Base-by-base conservation (phyloP, 495 filamentous ascomycete species). In the Penicillium roqueforti region DNA sequence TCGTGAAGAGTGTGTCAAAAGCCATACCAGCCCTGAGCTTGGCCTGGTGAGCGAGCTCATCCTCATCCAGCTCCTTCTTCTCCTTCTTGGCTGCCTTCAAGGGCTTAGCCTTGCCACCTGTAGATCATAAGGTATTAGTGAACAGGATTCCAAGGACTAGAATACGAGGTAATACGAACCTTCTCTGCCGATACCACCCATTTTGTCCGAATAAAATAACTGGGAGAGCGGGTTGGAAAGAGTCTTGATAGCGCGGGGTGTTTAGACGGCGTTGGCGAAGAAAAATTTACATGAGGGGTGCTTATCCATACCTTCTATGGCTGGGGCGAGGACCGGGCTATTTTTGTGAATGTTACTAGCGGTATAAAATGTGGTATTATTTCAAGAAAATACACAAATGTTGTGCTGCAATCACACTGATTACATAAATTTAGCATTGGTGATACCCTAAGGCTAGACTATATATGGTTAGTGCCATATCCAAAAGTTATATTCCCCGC, bases 41-140 rank as follows among this genome's bases (percentile, higher is more conserved):
- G 71, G 87, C 85, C 60, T 75, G 79, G 76, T 80, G 87, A 5
- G 87, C 87, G 64, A 84, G 71, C 23, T 91, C 87, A 19, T 92
- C 88, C 0, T 91, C 87, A 55, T 91, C 87, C 28, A 89, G 61
- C 0, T 87, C 86, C 76, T 87, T 86, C 65, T 80, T 75, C 25
- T 80, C 79, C 76, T 91, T 91, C 82, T 91, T 92, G 16, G 88
- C 75, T 28, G 80, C 74, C 82, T 91, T 92, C 65, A 91, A 78
- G 56, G 88, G 88, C 81, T 92, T 92, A 59, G 80, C 84, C 76
- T 92, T 92, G 77, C 88, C 88, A 72, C 88, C 88, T 91, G 58
- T 37, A 19, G 6, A 37, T 19, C 25, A 48, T 25, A 41, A n/a
- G 32, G 36, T 10, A 46, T 56, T 41, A 61, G 44, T 37, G 31